Percentiles rank a stretch among this genome's conserved stretches.
Evolutionary conservation across 139 green algal species (phyloP).

Genomic region (Trebouxia sp.): DNA sequence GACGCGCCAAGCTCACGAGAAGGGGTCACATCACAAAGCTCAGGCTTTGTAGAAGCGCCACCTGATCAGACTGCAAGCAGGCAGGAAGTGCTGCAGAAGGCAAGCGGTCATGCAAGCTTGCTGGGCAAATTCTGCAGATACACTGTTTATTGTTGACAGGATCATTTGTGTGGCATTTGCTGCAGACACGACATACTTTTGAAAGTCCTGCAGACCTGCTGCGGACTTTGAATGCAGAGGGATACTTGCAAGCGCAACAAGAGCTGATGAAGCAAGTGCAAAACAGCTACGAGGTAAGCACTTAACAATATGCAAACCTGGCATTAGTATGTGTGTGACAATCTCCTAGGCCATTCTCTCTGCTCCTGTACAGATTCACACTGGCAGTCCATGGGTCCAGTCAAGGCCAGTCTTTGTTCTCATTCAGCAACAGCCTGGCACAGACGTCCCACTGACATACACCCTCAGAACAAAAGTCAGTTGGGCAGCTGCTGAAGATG

Average conservation of each 20-base stretch:
- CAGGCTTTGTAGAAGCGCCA: background rate
- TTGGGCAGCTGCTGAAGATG: constrained; percentile 43
- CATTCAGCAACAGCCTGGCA: constrained; percentile 12
- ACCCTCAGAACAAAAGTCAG: constrained; percentile 57
- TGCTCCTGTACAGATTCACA: constrained; percentile 51
- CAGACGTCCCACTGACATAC: constrained; percentile 45
- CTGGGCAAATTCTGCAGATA: background rate
- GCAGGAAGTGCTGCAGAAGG: constrained; percentile 2
- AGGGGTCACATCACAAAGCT: background rate
- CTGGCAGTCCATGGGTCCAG: constrained; percentile 66
- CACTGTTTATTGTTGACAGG: background rate
- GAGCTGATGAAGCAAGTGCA: constrained; percentile 39
- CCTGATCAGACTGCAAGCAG: background rate
- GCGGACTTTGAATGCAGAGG: constrained; percentile 44
- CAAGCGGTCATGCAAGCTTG: background rate
- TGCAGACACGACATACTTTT: background rate
- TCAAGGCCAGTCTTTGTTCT: constrained; percentile 71
- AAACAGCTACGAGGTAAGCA: constrained; percentile 47
- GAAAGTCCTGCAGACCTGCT: constrained; percentile 47
- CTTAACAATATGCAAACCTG: background rate
- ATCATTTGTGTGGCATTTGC: background rate
- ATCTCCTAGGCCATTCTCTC: background rate
- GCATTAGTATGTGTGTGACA: background rate
- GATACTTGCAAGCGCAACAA: constrained; percentile 39
- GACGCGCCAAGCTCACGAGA: constrained; percentile 1